Percentiles rank a stretch among this genome's conserved stretches.
These are phyloP conservation scores for Fusarium oxysporum DNA, from an alignment of 2,329 filamentous ascomycete genomes.

Conservation along the genomic window DNA sequence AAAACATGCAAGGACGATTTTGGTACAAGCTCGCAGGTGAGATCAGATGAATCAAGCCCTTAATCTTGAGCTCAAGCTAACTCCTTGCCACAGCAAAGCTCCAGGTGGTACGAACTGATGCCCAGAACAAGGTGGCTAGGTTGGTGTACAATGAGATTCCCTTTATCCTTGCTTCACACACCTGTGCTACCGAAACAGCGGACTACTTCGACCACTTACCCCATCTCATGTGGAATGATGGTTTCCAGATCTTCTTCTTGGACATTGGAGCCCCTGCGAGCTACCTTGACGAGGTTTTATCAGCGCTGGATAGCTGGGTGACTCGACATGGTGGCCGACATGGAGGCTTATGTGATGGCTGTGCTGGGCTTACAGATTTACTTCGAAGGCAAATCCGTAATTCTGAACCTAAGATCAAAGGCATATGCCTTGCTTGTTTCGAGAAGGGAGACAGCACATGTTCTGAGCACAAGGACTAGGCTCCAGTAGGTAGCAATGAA, in stretches of 20 bases:
- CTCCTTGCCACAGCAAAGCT: neutral
- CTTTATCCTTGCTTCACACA: accelerated
- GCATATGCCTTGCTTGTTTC: conserved; percentile 8
- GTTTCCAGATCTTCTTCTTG: neutral
- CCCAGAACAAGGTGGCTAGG: accelerated
- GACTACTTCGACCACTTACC: neutral
- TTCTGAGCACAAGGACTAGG: neutral
- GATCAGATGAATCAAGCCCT: neutral
- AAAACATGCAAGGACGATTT: accelerated
- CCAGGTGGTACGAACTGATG: neutral
- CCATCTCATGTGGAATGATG: too few species aligned
- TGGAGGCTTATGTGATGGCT: neutral
- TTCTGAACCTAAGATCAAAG: neutral
- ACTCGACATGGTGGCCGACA: neutral
- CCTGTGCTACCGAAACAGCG: accelerated
- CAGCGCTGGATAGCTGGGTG: neutral
- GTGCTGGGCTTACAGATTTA: accelerated
- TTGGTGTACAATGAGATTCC: neutral
- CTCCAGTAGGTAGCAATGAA: neutral
- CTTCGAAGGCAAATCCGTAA: neutral
- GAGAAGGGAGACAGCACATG: neutral
- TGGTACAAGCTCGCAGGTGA: neutral
- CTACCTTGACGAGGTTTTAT: neutral
- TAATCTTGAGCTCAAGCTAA: neutral
- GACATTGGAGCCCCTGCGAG: neutral